A percentile compares a stretch with the other conserved stretches of the same genome.
Evolutionary conservation across 2,329 filamentous ascomycete species (phyloP).

Genomic region (Pseudohalonectria lignicola): DNA sequence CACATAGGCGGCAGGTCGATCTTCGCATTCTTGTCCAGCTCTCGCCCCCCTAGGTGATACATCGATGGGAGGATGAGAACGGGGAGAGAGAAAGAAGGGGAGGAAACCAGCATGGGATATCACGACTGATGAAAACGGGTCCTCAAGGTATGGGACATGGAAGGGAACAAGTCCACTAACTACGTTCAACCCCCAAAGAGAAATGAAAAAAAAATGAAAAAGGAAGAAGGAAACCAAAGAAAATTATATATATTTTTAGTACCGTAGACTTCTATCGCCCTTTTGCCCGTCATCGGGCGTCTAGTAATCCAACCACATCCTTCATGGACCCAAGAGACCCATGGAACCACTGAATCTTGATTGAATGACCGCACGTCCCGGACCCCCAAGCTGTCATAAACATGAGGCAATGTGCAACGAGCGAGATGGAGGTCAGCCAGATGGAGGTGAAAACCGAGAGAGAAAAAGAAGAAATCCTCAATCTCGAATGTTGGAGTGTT

Average conservation of each 20-base stretch:
- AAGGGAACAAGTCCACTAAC: neutral
- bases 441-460: neutral
- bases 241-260: neutral
- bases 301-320: too few species aligned
- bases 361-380: too few species aligned
- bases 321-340: too few species aligned
- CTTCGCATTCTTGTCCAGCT: too few species aligned
- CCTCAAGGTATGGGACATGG: neutral
- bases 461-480: neutral
- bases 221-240: neutral
- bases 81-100: neutral
- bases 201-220: neutral
- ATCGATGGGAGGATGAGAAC: too few species aligned
- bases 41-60: too few species aligned
- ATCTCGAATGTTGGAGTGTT: too few species aligned
- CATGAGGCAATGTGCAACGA: neutral
- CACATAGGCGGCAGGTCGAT: too few species aligned
- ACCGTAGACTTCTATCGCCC: too few species aligned
- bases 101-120: neutral
- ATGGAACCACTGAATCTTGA: too few species aligned
- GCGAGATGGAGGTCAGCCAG: neutral
- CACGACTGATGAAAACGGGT: neutral
- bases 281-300: too few species aligned
- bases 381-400: too few species aligned
- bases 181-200: neutral